phyloP scores from a whole-genome alignment of 208 protist species.

The Porcisia deanei region DNA sequence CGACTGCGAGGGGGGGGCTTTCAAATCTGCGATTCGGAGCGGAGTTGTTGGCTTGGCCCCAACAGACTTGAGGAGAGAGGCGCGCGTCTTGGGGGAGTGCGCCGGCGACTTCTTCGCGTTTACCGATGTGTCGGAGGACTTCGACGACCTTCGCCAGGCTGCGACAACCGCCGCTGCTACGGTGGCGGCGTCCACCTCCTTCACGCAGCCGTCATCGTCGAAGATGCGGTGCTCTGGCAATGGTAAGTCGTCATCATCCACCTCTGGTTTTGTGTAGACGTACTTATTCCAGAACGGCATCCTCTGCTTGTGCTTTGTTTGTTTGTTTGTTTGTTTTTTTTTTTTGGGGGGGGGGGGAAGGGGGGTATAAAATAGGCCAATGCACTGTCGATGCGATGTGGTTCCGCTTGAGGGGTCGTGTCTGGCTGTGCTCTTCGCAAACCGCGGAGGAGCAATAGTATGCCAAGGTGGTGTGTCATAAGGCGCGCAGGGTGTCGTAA shows the following conservation, averaged over 20 bases:
- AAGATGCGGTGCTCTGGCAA: constrained; percentile 83
- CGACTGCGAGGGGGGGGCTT: not conserved
- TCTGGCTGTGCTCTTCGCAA: not conserved
- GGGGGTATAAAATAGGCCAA: not conserved
- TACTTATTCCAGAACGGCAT: constrained; percentile 85
- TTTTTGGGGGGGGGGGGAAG: not conserved
- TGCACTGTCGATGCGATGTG: not conserved
- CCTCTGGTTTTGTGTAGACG: constrained; percentile 63
- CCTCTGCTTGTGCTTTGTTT: not conserved
- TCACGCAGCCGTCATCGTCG: constrained; percentile 73
- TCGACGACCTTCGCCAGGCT: constrained; percentile 13
- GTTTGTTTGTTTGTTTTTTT: not conserved
- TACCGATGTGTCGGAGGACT: constrained; percentile 6
- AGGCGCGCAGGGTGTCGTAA: too few species aligned
- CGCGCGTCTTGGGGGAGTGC: constrained; percentile 9
- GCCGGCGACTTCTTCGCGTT: constrained; percentile 34
- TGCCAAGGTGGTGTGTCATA: too few species aligned
- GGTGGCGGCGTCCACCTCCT: constrained; percentile 13
- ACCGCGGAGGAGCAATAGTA: too few species aligned
- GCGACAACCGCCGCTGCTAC: constrained; percentile 7
- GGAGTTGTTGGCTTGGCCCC: constrained; percentile 23
- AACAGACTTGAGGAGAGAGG: constrained; percentile 27
- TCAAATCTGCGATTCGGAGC: not conserved
- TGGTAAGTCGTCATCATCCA: constrained; percentile 86
- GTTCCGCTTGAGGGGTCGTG: not conserved